A percentile compares a stretch with the other conserved stretches of the same genome.
Conservation (phyloP, 2,329 filamentous ascomycete species). For the Colletotrichum gloeosporioides region DNA sequence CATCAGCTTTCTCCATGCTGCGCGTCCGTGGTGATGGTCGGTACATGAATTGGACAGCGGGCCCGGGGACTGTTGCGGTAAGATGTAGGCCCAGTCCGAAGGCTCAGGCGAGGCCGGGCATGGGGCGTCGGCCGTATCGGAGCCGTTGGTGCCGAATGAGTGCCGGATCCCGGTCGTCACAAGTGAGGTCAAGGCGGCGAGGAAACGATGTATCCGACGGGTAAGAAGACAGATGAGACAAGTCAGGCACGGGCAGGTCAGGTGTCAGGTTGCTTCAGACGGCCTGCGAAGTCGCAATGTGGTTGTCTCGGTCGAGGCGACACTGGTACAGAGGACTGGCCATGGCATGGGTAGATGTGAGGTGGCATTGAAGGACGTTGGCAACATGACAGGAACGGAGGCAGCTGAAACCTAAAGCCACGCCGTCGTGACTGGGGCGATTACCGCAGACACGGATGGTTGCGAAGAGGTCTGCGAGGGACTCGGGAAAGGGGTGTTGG, state of each 20-base stretch:
- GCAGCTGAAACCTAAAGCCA: background rate
- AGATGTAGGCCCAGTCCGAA: slow-evolving; percentile 27
- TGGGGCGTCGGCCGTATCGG: background rate
- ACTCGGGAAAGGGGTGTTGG: background rate
- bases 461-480: background rate
- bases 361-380: background rate
- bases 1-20: slow-evolving; percentile 82
- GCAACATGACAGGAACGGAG: background rate
- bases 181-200: background rate
- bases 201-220: background rate
- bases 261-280: background rate
- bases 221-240: background rate
- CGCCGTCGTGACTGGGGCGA: background rate
- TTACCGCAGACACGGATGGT: background rate
- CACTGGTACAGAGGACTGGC: background rate
- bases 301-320: background rate
- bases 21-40: slow-evolving; percentile 56
- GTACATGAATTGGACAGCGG: background rate
- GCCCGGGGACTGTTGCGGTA: slow-evolving; percentile 65
- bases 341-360: background rate
- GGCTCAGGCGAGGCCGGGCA: background rate
- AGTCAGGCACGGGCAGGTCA: background rate
- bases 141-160: background rate
- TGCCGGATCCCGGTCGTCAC: background rate
- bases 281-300: background rate